Evolutionary conservation across 2,329 filamentous ascomycete species (phyloP).

Genomic region (Diplodia intermedia): DNA sequence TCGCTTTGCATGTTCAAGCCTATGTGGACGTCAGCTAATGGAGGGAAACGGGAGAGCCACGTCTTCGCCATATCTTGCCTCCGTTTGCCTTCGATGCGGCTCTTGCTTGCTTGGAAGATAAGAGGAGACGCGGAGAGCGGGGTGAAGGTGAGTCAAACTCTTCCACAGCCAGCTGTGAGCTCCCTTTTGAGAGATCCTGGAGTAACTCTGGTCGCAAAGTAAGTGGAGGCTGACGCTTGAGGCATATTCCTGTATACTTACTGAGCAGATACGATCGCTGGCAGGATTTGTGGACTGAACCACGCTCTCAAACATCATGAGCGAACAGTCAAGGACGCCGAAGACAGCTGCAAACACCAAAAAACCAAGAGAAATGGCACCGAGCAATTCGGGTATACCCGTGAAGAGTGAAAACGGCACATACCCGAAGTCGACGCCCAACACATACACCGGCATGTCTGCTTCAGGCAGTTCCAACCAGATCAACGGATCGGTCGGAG

Average conservation of each 20-base stretch:
- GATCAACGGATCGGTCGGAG: not conserved
- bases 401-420: too few relatives aligned
- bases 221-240: not conserved
- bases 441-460: too few relatives aligned
- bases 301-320: not conserved
- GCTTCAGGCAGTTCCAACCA: not conserved
- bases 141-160: not conserved
- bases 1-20: not conserved
- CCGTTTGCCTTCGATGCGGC: not conserved
- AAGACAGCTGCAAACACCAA: not conserved
- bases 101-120: not conserved
- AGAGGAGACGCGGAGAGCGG: not conserved
- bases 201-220: not conserved
- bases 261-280: not conserved
- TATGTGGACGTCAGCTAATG: conserved; percentile 3
- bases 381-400: not conserved
- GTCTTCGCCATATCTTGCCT: not conserved
- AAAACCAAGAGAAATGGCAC: not conserved
- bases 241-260: not conserved
- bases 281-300: too few relatives aligned
- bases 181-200: too few relatives aligned
- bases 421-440: too few relatives aligned
- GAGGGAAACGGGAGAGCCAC: not conserved
- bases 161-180: not conserved
- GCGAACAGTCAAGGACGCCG: not conserved